A percentile compares a stretch with the other conserved stretches of the same genome.
Conservation (phyloP, 2,329 filamentous ascomycete genomes). For the Amphichorda felina region DNA sequence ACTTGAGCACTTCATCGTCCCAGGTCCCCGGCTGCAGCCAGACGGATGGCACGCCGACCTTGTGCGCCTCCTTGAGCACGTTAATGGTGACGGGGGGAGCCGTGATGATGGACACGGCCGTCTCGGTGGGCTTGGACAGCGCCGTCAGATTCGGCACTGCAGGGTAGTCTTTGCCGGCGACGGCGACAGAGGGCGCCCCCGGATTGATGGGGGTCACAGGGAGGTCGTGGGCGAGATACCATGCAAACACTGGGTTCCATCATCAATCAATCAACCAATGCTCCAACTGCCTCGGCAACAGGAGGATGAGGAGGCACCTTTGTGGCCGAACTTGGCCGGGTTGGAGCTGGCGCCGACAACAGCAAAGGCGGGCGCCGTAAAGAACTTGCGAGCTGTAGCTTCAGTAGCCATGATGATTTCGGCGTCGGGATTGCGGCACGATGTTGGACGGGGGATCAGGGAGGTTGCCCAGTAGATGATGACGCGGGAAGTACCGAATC, state of each 20-base stretch:
- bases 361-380: constrained; percentile 67
- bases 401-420: constrained; percentile 50
- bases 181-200: constrained; percentile 48
- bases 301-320: constrained; percentile 33
- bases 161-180: constrained; percentile 42
- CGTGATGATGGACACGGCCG: constrained; percentile 77
- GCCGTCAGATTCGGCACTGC: constrained; percentile 54
- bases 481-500: too few relatives aligned
- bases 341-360: constrained; percentile 86
- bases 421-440: too few relatives aligned
- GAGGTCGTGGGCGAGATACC: constrained; percentile 71
- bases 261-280: not conserved
- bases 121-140: constrained; percentile 55
- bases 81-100: constrained; percentile 65
- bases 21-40: constrained; percentile 91
- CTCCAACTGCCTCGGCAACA: not conserved
- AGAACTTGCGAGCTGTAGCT: constrained; percentile 64
- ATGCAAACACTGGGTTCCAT: constrained; percentile 58
- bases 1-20: constrained; percentile 61
- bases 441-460: not conserved
- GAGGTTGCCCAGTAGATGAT: too few relatives aligned
- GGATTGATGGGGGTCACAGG: constrained; percentile 81
- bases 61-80: constrained; percentile 66
- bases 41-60: constrained; percentile 59
- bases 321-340: constrained; percentile 76